These are phyloP conservation scores for Blepharisma stoltei DNA, from an alignment of 73 alveolate genomes.

Conservation along the genomic window DNA sequence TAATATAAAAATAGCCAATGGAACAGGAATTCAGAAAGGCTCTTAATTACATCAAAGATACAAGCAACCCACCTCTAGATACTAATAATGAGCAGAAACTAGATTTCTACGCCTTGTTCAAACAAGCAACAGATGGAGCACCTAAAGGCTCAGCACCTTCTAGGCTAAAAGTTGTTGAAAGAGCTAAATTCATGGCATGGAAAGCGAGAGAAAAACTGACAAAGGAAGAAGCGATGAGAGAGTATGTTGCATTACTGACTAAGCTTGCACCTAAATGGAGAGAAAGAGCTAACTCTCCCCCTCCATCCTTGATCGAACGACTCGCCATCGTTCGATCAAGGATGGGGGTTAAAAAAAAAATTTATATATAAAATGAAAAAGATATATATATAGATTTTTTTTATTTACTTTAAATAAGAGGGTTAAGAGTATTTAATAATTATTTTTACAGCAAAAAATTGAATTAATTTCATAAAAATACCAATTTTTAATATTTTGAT, in stretches of 20 bases:
- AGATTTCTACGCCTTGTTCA: constrained; percentile 61
- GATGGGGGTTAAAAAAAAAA: too few relatives aligned
- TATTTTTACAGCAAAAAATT: too few relatives aligned
- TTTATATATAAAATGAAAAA: too few relatives aligned
- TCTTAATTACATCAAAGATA: constrained; percentile 29
- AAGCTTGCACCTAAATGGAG: constrained; percentile 54
- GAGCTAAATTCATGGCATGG: constrained; percentile 89
- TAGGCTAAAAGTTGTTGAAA: constrained; percentile 68
- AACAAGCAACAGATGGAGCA: constrained; percentile 71
- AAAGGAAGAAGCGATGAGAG: constrained; percentile 65
- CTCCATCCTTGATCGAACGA: too few relatives aligned
- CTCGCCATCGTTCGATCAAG: too few relatives aligned
- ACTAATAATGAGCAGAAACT: constrained; percentile 50
- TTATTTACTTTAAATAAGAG: too few relatives aligned
- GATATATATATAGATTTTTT: too few relatives aligned
- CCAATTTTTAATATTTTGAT: too few relatives aligned
- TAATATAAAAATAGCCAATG: constrained; percentile 3
- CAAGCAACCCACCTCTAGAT: constrained; percentile 30
- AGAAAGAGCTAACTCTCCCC: constrained; percentile 14
- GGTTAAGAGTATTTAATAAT: too few relatives aligned
- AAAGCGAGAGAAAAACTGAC: constrained; percentile 58
- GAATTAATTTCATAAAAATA: too few relatives aligned
- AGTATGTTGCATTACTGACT: constrained; percentile 57
- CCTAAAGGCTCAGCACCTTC: constrained; percentile 75
- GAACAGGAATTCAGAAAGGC: constrained; percentile 25